A percentile compares a stretch with the other conserved stretches of the same genome.
These are phyloP conservation scores for Narthecium ossifragum DNA, from an alignment of 106 monocot species.

Conservation along the genomic window DNA sequence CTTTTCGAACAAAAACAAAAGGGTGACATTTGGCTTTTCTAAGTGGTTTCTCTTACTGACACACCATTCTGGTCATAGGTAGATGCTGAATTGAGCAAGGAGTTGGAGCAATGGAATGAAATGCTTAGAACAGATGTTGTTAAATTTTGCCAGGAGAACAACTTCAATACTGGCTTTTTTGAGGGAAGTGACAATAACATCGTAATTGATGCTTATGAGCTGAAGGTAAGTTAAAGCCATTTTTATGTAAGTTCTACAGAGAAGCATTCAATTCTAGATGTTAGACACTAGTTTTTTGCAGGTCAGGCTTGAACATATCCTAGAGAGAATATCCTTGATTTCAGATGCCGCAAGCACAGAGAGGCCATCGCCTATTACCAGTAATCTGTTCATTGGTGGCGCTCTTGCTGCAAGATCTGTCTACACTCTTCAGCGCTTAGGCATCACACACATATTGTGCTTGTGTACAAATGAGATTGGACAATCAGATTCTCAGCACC, in stretches of 20 bases:
- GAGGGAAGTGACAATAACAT: constrained; percentile 68
- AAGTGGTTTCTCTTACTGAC: not conserved
- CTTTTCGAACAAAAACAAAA: no score
- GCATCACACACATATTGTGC: constrained; percentile 91
- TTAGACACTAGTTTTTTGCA: constrained; percentile 18
- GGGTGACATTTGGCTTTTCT: no score
- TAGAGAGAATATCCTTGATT: constrained; percentile 78
- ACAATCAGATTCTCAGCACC: constrained; percentile 89
- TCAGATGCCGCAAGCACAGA: constrained; percentile 91
- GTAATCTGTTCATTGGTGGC: constrained; percentile 82
- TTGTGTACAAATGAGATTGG: constrained; percentile 97
- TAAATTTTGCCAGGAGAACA: constrained; percentile 76
- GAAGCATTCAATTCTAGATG: no score
- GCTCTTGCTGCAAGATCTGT: constrained; percentile 74
- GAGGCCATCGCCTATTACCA: constrained; percentile 56
- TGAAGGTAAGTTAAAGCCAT: constrained; percentile 81
- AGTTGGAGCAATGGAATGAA: constrained; percentile 91
- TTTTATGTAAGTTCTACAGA: no score
- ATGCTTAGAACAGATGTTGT: constrained; percentile 61
- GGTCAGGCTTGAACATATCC: constrained; percentile 92
- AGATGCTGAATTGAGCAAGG: constrained; percentile 65
- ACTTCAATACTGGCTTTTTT: constrained; percentile 88
- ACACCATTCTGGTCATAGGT: constrained; percentile 12
- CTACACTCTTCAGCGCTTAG: constrained; percentile 75
- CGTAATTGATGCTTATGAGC: constrained; percentile 79